Base-by-base conservation (phyloP, 257 asterid genomes). In the Rehmannia glutinosa region DNA sequence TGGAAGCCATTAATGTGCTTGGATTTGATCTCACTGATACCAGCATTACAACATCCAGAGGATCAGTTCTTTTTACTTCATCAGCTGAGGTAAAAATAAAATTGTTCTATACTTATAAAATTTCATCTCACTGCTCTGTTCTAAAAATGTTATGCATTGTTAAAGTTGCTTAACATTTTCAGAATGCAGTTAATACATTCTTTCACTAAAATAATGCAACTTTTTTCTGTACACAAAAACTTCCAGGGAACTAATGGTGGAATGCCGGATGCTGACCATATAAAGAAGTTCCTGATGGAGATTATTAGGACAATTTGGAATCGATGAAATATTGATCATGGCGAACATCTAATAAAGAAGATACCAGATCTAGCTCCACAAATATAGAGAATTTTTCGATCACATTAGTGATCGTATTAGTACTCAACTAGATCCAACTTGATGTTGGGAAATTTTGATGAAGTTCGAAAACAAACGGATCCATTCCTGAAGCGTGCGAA, bases 21-120 rank as follows among this genome's bases (percentile, higher is more conserved):
- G 96, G 92, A 52, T 78, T 85, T 65, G 80, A 83, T 54, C 77
- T 80, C 45, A 86, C 68, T 38, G 87, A 89, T 35, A 81, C 82
- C 16, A 82, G 86, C 78, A 77, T 80, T 19, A 87, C 96, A 2
- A 75, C 87, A n/a, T 63, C 81, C 5, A 73, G 43, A 68, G 94
- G 94, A 43, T 85, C 86, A 41, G 75, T 91, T 75, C 90, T 89
- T 38, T 76, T 91, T 24, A 83, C 90, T 75, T 54, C 83, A 20
- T 77, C 78, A 11, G 80, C 78, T 1, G 89, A 89, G 95, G 96
- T 86, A 77, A 27, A 30, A 12, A 9, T 27, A 35, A 13, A 11
- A 21, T 15, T 15, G 65, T 11, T 12, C 5, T 59, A 4, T 38
- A 3, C 9, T 10, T 28, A 15, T 55, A 16, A 5, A 33, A 6